A percentile compares a stretch with the other conserved stretches of the same genome.
phyloP scores from a whole-genome alignment of 148 eudicot species.

The Rheum nobile region DNA sequence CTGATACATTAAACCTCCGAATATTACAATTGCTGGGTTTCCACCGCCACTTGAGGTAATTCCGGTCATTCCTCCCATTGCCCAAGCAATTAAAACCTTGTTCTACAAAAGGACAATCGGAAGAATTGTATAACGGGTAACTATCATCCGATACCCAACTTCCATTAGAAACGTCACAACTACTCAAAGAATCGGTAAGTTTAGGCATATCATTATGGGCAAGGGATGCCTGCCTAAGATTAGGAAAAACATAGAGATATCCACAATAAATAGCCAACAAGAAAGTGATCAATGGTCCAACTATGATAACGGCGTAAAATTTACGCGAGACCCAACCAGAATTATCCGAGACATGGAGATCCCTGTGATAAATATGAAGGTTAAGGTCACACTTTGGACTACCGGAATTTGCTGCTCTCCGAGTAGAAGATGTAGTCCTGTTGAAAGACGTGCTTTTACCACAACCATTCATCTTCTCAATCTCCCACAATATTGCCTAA shows the following conservation, averaged over 20 bases:
- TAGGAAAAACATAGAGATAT: constrained; percentile 33
- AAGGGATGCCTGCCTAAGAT: constrained; percentile 22
- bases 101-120: constrained; percentile 51
- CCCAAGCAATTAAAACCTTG: constrained; percentile 57
- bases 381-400: constrained; percentile 27
- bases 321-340: constrained; percentile 21
- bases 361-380: constrained; percentile 11
- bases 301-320: constrained; percentile 19
- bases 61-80: constrained; percentile 42
- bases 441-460: constrained; percentile 9
- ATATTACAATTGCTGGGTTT: constrained; percentile 42
- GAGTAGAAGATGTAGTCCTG: constrained; percentile 33
- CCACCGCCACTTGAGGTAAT: constrained; percentile 59
- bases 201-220: constrained; percentile 11
- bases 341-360: constrained; percentile 14
- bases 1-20: constrained; percentile 29
- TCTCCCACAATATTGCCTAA: constrained; percentile 9
- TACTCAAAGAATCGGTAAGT: neutral
- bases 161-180: constrained; percentile 46
- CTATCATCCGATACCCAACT: constrained; percentile 36
- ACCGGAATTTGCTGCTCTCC: constrained; percentile 22
- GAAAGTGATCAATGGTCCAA: constrained; percentile 38
- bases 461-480: constrained; percentile 19
- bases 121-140: constrained; percentile 53
- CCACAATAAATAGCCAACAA: constrained; percentile 29